Conservation (phyloP, 345 rosid genomes). For the Eucalyptus polyanthemos region DNA sequence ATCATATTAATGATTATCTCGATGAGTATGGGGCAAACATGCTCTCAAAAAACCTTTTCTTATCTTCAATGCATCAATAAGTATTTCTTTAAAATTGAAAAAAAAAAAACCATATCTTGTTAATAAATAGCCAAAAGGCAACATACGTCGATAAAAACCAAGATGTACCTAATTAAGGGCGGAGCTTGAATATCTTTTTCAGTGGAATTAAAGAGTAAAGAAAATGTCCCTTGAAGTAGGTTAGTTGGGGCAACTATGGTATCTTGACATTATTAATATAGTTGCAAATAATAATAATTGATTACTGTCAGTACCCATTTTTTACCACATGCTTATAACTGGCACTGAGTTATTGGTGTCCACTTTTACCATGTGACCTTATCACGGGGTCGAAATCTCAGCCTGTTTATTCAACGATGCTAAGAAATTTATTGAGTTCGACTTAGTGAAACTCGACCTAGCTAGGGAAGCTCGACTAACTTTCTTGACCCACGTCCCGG, state of each 20-base stretch:
- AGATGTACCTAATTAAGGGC: no score
- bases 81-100: not conserved
- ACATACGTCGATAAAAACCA: not conserved
- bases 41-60: not conserved
- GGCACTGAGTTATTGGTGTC: not conserved
- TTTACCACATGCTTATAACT: not conserved
- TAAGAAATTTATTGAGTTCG: not conserved
- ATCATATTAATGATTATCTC: not conserved
- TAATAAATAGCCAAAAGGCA: not conserved
- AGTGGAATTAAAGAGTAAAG: no score
- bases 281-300: not conserved
- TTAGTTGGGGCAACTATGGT: not conserved
- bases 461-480: not conserved
- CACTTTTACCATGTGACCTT: not conserved
- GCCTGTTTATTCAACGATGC: not conserved
- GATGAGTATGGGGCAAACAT: not conserved
- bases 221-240: not conserved
- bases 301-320: not conserved
- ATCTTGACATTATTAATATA: not conserved
- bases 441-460: not conserved
- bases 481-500: not conserved
- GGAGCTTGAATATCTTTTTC: not conserved
- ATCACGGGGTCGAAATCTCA: not conserved
- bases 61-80: not conserved
- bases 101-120: not conserved